Percentiles rank a stretch among this genome's conserved stretches.
These are phyloP conservation scores for Apiospora phragmitis DNA, from an alignment of 2,329 filamentous ascomycete species.

Conservation along the genomic window DNA sequence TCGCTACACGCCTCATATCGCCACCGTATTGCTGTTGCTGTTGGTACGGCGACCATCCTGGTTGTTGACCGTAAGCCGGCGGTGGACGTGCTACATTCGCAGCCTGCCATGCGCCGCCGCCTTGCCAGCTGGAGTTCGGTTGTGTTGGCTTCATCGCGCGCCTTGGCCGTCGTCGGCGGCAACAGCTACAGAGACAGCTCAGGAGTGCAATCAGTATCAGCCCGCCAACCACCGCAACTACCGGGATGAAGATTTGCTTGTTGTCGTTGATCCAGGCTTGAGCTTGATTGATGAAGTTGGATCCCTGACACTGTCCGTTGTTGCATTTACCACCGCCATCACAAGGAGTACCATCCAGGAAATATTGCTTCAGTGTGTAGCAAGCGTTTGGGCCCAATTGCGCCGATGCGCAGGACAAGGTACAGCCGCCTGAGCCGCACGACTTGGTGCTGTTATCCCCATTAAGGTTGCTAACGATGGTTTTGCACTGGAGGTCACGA, in stretches of 20 bases:
- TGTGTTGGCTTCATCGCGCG: conserved; percentile 26
- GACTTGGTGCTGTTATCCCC: conserved; percentile 76
- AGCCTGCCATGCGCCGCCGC: conserved; percentile 11
- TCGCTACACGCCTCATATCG: background rate
- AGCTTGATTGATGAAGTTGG: conserved; percentile 69
- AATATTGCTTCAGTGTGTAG: conserved; percentile 82
- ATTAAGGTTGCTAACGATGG: conserved; percentile 74
- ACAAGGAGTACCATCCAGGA: conserved; percentile 88
- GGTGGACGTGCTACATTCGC: conserved; percentile 10
- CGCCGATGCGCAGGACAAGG: conserved; percentile 73
- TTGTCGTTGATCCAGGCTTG: conserved; percentile 74
- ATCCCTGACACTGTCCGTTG: conserved; percentile 76
- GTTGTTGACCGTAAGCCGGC: background rate
- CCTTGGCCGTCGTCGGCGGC: conserved; percentile 42
- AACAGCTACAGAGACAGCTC: conserved; percentile 64
- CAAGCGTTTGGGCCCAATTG: conserved; percentile 67
- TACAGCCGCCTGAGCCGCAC: conserved; percentile 73
- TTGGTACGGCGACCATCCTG: background rate
- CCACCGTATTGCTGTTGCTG: background rate
- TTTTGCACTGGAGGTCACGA: conserved; percentile 84
- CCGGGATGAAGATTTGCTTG: conserved; percentile 79
- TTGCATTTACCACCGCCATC: conserved; percentile 75
- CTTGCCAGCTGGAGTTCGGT: conserved; percentile 28
- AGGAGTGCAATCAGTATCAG: conserved; percentile 70
- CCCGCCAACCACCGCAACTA: conserved; percentile 70